Evolutionary conservation across 192 early-diverging fungal species (phyloP), one percentile per base, ranked within the genome.

Genomic region (Pilaira anomala): DNA sequence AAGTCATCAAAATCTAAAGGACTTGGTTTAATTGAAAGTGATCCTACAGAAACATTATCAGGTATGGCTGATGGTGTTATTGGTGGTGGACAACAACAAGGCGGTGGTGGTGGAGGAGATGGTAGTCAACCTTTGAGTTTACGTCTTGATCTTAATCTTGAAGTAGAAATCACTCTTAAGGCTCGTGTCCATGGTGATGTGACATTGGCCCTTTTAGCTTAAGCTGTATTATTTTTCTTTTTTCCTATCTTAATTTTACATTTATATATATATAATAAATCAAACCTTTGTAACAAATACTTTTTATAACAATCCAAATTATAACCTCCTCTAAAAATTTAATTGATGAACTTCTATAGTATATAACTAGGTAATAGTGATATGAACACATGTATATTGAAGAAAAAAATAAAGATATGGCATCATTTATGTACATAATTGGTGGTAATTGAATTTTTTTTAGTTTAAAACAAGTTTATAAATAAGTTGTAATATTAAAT

Each of bases 111-210:
- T 1, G 63, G 50, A 2, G 62, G 42, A 7, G 45, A 48, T 18
- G 44, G 45, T 5, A 54, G 48, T 6, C 54, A 66, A n/a, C 65
- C 65, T 22, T 41, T 66, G 8, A 45, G 55, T 46, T 44, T 66
- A 13, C 53, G 65, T 40, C 45, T 66, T 41, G 65, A 66, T 22
- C 54, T 66, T 36, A 66, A 66, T 22, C 54, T 66, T 42, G 65
- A 66, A 25, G 44, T 66, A 36, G 65, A 66, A 26, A 59, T 66
- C 24, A 54, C 54, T 33, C 48, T 66, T 30, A 66, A 66, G 36
- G 65, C 65, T 9, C 54, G 45, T 18, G 45, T 66, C 13, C 65
- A 66, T 26, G 65, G 65, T 39, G 65, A 66, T 58, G 56, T 66
- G 18, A 66, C 65, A 3, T 54, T 66, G 7, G 65, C 65, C 19